Percentiles rank a stretch among this genome's conserved stretches.
Evolutionary conservation across 2,329 filamentous ascomycete genomes (phyloP).

Genomic region (Alternaria postmessia): DNA sequence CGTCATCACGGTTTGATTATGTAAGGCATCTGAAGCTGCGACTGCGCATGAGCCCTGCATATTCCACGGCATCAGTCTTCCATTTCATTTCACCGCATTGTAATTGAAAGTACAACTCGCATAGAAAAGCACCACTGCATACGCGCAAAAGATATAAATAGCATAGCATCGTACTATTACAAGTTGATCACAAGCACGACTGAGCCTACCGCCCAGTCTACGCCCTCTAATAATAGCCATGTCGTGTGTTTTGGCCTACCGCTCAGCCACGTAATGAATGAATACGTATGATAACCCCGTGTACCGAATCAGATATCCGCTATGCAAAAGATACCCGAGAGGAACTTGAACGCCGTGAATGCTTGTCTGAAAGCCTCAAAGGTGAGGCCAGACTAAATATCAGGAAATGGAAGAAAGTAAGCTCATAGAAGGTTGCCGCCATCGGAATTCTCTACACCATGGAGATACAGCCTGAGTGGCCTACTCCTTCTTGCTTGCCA

Average conservation of each 20-base stretch:
- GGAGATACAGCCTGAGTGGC: neutral
- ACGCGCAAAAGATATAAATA: neutral
- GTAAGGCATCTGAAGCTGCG: neutral
- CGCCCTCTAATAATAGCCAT: constrained; percentile 11
- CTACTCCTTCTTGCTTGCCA: constrained; percentile 55
- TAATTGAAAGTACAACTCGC: neutral
- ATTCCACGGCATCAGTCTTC: neutral
- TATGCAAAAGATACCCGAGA: constrained; percentile 15
- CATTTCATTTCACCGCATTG: neutral
- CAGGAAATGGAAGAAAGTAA: constrained; percentile 18
- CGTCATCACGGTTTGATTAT: constrained; percentile 17
- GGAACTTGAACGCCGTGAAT: constrained; percentile 33
- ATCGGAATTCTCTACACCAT: neutral
- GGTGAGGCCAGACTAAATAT: constrained; percentile 8
- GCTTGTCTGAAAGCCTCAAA: constrained; percentile 18
- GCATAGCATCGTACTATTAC: constrained; percentile 25
- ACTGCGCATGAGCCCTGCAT: neutral
- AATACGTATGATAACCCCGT: constrained; percentile 8
- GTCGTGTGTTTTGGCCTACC: constrained; percentile 6
- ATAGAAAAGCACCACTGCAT: neutral
- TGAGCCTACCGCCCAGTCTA: constrained; percentile 13
- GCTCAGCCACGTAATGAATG: constrained; percentile 9
- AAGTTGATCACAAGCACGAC: constrained; percentile 17
- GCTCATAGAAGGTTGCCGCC: neutral
- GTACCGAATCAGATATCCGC: constrained; percentile 12